These are phyloP conservation scores for Nemania sp. DNA, from an alignment of 2,329 filamentous ascomycete genomes.

Conservation along the genomic window DNA sequence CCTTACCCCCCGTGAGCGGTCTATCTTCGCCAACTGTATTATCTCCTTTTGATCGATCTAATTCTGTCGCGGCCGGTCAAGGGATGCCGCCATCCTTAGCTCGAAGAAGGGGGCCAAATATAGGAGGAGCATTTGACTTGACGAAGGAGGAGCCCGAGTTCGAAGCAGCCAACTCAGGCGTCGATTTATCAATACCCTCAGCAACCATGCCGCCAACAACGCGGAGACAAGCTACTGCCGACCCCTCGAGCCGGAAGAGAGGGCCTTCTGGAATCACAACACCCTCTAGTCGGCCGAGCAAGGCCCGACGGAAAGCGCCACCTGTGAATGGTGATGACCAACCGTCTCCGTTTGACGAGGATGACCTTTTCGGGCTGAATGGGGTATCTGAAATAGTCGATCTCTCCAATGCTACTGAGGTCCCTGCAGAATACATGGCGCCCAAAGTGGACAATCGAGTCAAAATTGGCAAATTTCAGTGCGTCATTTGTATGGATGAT, in stretches of 20 bases:
- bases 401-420: conserved; percentile 58
- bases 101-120: conserved; percentile 39
- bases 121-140: conserved; percentile 43
- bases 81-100: conserved; percentile 41
- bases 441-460: conserved; percentile 61
- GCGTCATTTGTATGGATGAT: conserved; percentile 76
- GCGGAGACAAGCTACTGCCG: conserved; percentile 37
- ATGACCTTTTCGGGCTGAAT: conserved; percentile 32
- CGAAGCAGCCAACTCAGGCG: conserved; percentile 35
- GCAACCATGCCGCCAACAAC: conserved; percentile 42
- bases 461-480: conserved; percentile 70
- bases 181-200: conserved; percentile 40
- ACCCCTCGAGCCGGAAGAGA: conserved; percentile 40
- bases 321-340: conserved; percentile 43
- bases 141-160: conserved; percentile 46
- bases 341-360: conserved; percentile 46
- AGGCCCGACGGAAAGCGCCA: conserved; percentile 47
- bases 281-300: conserved; percentile 40
- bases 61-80: conserved; percentile 38
- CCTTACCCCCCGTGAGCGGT: conserved; percentile 47
- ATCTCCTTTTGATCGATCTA: conserved; percentile 34
- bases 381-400: conserved; percentile 53
- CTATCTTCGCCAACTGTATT: conserved; percentile 39
- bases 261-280: conserved; percentile 40
- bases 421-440: conserved; percentile 58